phyloP scores from a whole-genome alignment of 495 filamentous ascomycete species.

The Sordaria brevicollis region DNA sequence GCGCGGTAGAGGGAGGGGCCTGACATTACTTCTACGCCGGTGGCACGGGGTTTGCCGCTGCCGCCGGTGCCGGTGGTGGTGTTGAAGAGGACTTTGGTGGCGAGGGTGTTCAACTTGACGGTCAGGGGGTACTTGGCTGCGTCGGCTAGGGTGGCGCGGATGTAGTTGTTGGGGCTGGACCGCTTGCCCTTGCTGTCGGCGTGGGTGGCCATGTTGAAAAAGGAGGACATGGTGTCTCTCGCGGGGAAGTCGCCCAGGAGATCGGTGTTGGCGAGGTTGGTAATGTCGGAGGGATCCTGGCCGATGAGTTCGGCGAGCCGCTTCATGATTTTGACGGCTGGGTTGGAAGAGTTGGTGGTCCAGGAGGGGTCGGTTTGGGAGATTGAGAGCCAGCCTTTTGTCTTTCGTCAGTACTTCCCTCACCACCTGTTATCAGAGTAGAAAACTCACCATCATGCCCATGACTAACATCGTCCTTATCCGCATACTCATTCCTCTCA shows the following conservation, averaged over 20 bases:
- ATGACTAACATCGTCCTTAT: conserved; percentile 26
- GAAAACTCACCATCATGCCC: conserved; percentile 27
- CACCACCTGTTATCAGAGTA: too few species aligned
- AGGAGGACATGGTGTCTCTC: conserved; percentile 28
- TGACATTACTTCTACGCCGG: conserved; percentile 35
- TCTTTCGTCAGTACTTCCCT: neutral
- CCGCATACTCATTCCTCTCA: conserved; percentile 34
- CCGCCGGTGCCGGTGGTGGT: conserved; percentile 9
- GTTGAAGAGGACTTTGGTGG: conserved; percentile 36
- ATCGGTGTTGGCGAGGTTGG: conserved; percentile 25
- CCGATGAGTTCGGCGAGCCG: conserved; percentile 23
- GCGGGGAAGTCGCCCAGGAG: conserved; percentile 27
- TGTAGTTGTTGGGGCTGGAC: conserved; percentile 30
- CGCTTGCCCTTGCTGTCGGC: conserved; percentile 29
- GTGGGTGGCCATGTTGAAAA: conserved; percentile 36
- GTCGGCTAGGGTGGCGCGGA: conserved; percentile 35
- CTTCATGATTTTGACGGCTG: conserved; percentile 22
- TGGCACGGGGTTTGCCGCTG: conserved; percentile 22
- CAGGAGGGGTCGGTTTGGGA: conserved; percentile 23
- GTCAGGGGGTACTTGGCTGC: conserved; percentile 34
- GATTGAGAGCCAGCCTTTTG: conserved; percentile 29
- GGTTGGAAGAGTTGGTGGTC: conserved; percentile 17
- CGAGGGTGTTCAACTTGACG: conserved; percentile 35
- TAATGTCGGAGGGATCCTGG: conserved; percentile 21
- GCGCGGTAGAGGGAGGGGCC: conserved; percentile 33